Evolutionary conservation across 257 asterid species (phyloP), one percentile per base, ranked within the genome.

Genomic region (Solanum chiquidenum): DNA sequence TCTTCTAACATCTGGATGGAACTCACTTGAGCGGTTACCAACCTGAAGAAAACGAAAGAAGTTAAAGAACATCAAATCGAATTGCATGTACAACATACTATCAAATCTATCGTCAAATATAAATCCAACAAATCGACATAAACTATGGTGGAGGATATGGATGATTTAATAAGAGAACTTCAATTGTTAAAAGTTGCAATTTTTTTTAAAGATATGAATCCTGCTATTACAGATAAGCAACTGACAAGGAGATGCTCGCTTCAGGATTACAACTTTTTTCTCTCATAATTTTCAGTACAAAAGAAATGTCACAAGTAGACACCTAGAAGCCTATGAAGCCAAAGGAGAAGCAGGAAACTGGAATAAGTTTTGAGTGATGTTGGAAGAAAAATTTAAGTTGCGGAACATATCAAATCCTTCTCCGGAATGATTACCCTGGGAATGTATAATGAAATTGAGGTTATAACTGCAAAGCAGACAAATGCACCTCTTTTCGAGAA

Each of bases 21-120:
- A 97, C 90, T 97, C 99, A 91, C 99, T 97, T 20, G 99, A 97
- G 58, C 99, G 98, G 80, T 97, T 97, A 75, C 99, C 99, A 88
- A 95, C 98, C 99, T 97, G 93, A 90, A 86, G 87, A 84, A 84
- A 88, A 73, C 27, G 68, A 80, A 80, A 46, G 38, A 44, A 46
- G 38, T 80, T 13, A 12, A n/a, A 77, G 14, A 7, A 72, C 79
- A 16, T 72, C 82, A 40, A 34, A 34, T 29, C 49, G 6, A 75
- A 38, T 37, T 75, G 83, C 55, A 37, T 10, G 27, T 75, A 35
- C 49, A 38, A 37, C 55, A 79, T 27, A 79, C 66, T 79, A 27
- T 27, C 40, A 79, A 79, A 29, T 44, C 14, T 42, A 49, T 42
- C 16, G 9, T 42, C 40, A 44, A 44, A 18, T 16, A 29, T 14